Evolutionary conservation across 1,284 basidiomycete species (phyloP), one percentile per base, ranked within the genome.

Genomic region (Leucoagaricus sp.): DNA sequence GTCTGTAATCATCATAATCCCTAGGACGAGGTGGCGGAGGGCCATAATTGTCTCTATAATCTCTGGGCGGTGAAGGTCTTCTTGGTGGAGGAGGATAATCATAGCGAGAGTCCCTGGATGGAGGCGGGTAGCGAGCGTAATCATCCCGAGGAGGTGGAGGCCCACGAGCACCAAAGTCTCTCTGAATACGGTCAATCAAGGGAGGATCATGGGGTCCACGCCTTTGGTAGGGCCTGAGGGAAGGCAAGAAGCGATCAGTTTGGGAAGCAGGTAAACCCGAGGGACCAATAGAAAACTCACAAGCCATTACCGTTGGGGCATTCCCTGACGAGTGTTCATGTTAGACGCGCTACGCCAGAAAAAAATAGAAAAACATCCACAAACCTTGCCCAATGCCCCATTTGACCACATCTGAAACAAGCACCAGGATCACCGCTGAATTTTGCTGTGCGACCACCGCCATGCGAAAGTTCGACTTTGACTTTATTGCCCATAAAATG

Each of bases 401-500:
- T 78, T 64, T 87, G 80, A 19, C 89, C 91, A 58, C 91, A 93
- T 63, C 84, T 91, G 74, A 93, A 93, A 67, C 91, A 93, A 51
- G 90, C 87, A 9, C 90, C 89, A 26, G 91, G 89, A 57, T 92
- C 91, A 23, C 86, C 85, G 23, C 80, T 74, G 60, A 85, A 87
- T 67, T 90, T 91, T 9, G 86, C 85, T n/a, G 86, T 86, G 60
- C 88, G 79, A 21, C 89, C 87, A 54, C 91, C 90, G 17, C 90
- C 89, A 70, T 87, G 88, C 42, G 91, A 93, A 15, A 88, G 71
- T 68, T 93, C 91, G 12, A 93, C 91, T 15, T 87, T 85, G 58
- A 93, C 92, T 75, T 91, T 91, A 70, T 91, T 92, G 41, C 91
- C 91, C 89, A 93, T 91, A 68, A 93, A 93, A 60, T 79, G 86